Conservation (phyloP, 129 eudicot species). For the Cynara cardunculus region DNA sequence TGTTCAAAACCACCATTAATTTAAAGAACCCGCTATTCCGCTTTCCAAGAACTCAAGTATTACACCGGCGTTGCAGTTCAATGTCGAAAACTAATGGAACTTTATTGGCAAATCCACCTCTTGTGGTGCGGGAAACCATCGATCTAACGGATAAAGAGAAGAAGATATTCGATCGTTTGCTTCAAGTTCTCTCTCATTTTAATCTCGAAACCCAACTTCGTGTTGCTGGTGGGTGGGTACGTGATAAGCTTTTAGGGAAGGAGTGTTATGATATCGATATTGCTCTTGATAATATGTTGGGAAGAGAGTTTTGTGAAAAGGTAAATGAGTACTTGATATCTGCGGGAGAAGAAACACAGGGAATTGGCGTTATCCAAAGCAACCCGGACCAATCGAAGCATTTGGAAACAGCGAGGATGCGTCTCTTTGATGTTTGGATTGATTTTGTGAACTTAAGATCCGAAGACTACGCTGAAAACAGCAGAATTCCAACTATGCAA, state of each 20-base stretch:
- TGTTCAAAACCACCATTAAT: constrained; percentile 5
- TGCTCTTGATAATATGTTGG: constrained; percentile 91
- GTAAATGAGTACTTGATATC: constrained; percentile 72
- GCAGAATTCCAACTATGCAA: constrained; percentile 27
- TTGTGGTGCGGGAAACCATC: constrained; percentile 41
- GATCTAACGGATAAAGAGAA: constrained; percentile 64
- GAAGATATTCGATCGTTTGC: constrained; percentile 66
- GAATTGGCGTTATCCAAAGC: constrained; percentile 81
- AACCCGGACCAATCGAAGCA: constrained; percentile 98
- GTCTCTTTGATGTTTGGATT: constrained; percentile 72
- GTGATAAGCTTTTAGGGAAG: constrained; percentile 94
- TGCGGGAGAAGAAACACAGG: constrained; percentile 65
- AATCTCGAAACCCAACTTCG: constrained; percentile 77
- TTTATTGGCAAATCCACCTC: not conserved
- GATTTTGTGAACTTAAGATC: constrained; percentile 90
- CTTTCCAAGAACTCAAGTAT: constrained; percentile 8
- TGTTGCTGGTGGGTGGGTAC: constrained; percentile 99
- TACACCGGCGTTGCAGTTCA: constrained; percentile 16
- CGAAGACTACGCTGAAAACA: constrained; percentile 50
- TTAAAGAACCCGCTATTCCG: not conserved
- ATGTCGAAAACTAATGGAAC: constrained; percentile 18
- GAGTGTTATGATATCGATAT: constrained; percentile 96
- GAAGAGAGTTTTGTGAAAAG: constrained; percentile 84
- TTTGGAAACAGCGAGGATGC: constrained; percentile 97
- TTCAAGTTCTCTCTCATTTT: constrained; percentile 57